Conservation (phyloP, 1,284 basidiomycete genomes). For the Sanghuangporus weigelae region DNA sequence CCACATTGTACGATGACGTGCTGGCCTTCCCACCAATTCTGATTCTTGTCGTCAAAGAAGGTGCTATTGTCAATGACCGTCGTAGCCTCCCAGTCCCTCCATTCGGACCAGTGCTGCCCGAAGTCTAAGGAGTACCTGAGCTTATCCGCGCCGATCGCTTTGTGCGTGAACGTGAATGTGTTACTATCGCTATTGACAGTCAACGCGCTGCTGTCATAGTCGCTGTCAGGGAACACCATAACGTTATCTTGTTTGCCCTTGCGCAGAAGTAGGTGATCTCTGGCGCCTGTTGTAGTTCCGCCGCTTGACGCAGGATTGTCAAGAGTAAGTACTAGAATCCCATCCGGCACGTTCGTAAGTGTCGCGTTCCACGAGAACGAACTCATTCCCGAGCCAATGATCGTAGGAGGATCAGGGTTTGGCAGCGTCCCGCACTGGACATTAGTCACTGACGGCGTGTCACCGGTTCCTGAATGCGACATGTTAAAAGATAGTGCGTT, state of each 20-base stretch:
- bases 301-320: slow-evolving; percentile 47
- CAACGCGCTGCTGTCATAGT: slow-evolving; percentile 69
- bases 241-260: slow-evolving; percentile 72
- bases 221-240: slow-evolving; percentile 76
- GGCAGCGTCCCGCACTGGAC: slow-evolving; percentile 43
- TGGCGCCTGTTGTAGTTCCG: slow-evolving; percentile 42
- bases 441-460: slow-evolving; percentile 45
- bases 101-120: slow-evolving; percentile 78
- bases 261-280: slow-evolving; percentile 74
- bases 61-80: slow-evolving; percentile 55
- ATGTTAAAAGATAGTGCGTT: slow-evolving; percentile 58
- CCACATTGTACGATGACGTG: slow-evolving; percentile 85
- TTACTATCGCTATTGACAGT: slow-evolving; percentile 44
- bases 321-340: slow-evolving; percentile 70
- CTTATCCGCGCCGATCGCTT: slow-evolving; percentile 80
- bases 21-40: slow-evolving; percentile 75
- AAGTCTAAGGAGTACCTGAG: slow-evolving; percentile 85
- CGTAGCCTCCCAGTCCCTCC: slow-evolving; percentile 72
- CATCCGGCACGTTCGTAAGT: slow-evolving; percentile 69
- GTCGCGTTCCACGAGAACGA: slow-evolving; percentile 71
- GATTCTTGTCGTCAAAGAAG: slow-evolving; percentile 40
- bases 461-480: slow-evolving; percentile 62
- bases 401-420: slow-evolving; percentile 39
- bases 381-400: slow-evolving; percentile 53
- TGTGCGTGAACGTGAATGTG: slow-evolving; percentile 73